A percentile compares a stretch with the other conserved stretches of the same genome.
These are phyloP conservation scores for Priceomyces carsonii DNA, from an alignment of 805 yeast genomes.

Conservation along the genomic window DNA sequence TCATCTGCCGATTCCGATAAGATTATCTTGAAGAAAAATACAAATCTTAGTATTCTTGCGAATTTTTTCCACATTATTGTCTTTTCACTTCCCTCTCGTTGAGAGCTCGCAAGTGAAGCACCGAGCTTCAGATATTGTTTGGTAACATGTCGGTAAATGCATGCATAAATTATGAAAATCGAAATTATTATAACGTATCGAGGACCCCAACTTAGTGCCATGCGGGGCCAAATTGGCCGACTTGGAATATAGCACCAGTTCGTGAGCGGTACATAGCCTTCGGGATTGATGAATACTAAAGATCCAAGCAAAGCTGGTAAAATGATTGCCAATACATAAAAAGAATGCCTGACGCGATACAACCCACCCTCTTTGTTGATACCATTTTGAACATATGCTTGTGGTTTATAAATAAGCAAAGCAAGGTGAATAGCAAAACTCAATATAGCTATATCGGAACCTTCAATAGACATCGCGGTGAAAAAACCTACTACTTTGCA, in stretches of 20 bases:
- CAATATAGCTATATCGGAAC: conserved; percentile 74
- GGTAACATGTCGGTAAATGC: conserved; percentile 4
- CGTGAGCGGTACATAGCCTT: conserved; percentile 56
- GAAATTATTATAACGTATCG: conserved; percentile 60
- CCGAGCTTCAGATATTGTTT: conserved; percentile 2
- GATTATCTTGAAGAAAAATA: not conserved
- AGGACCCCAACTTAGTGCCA: conserved; percentile 71
- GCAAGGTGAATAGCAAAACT: conserved; percentile 76
- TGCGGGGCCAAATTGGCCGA: conserved; percentile 61
- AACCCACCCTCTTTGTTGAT: conserved; percentile 63
- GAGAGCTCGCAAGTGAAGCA: not conserved
- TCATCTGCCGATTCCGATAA: not conserved
- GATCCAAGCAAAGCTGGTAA: conserved; percentile 64
- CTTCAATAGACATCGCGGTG: conserved; percentile 70
- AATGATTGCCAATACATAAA: conserved; percentile 53
- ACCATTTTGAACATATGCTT: conserved; percentile 31
- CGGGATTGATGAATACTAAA: conserved; percentile 55
- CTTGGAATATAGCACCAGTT: conserved; percentile 74
- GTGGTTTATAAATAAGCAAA: conserved; percentile 61
- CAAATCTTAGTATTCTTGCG: not conserved
- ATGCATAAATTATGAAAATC: conserved; percentile 55
- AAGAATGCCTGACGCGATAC: conserved; percentile 49
- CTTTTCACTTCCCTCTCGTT: not conserved
- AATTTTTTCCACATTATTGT: not conserved
- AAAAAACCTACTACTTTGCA: conserved; percentile 68